Percentiles rank a stretch among this genome's conserved stretches.
phyloP scores from a whole-genome alignment of 305 asterid genomes.

The Plantago rigida region DNA sequence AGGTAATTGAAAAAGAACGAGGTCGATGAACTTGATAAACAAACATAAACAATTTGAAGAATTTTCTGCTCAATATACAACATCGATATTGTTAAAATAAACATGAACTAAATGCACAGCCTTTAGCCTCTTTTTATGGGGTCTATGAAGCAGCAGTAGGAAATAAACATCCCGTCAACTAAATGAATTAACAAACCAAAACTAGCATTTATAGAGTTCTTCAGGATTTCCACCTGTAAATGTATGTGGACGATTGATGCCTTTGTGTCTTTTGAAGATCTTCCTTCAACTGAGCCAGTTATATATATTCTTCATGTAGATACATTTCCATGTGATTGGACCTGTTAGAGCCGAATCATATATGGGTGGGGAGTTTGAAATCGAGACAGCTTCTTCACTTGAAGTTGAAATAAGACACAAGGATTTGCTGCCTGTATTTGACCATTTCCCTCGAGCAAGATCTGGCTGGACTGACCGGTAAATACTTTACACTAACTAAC shows the following conservation, averaged over 20 bases:
- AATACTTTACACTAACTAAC: constrained; percentile 17
- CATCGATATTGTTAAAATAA: too few relatives aligned
- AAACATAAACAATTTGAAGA: too few relatives aligned
- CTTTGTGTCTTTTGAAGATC: constrained; percentile 22
- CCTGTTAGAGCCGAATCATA: constrained; percentile 35
- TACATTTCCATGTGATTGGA: constrained; percentile 66
- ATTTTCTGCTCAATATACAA: too few relatives aligned
- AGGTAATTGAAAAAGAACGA: constrained; percentile 26
- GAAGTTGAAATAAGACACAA: constrained; percentile 71
- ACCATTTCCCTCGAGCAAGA: constrained; percentile 56
- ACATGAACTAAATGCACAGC: too few relatives aligned
- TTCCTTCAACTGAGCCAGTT: constrained; percentile 17
- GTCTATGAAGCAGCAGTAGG: too few relatives aligned
- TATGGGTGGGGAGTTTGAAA: constrained; percentile 61
- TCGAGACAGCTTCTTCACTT: constrained; percentile 56
- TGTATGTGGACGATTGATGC: neutral
- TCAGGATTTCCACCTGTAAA: too few relatives aligned
- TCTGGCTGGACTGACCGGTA: constrained; percentile 42
- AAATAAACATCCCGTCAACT: too few relatives aligned
- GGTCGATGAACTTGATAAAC: too few relatives aligned
- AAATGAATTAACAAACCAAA: too few relatives aligned
- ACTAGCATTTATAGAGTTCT: too few relatives aligned
- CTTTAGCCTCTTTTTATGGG: too few relatives aligned
- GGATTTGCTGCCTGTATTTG: constrained; percentile 76
- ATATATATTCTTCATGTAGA: constrained; percentile 35